Percentiles rank a stretch among this genome's conserved stretches.
These are phyloP conservation scores for Paramarasmius palmivorus DNA, from an alignment of 1,284 basidiomycete genomes.

Conservation along the genomic window DNA sequence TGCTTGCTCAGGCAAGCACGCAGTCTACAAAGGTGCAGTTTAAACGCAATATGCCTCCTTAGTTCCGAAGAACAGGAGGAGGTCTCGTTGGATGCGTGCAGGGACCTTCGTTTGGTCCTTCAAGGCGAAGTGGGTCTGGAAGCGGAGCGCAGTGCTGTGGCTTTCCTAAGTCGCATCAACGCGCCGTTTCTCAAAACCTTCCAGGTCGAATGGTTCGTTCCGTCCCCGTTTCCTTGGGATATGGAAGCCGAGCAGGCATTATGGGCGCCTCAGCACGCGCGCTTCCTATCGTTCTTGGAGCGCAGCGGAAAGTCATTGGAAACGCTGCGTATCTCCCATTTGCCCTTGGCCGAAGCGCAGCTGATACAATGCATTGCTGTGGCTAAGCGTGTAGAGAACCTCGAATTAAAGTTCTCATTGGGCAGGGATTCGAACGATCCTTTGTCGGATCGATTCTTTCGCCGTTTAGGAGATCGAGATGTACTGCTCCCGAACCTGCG, in stretches of 20 bases:
- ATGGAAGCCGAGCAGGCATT: background rate
- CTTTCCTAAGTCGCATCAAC: slow-evolving; percentile 25
- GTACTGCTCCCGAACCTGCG: too few species aligned
- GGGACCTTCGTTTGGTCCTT: slow-evolving; percentile 27
- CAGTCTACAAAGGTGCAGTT: too few species aligned
- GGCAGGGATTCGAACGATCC: slow-evolving; percentile 31
- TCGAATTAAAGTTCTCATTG: slow-evolving; percentile 35
- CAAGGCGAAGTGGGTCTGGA: slow-evolving; percentile 23
- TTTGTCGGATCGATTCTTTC: slow-evolving; percentile 32
- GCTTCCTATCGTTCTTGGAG: slow-evolving; percentile 33
- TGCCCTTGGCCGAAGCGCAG: slow-evolving; percentile 35
- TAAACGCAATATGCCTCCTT: slow-evolving; percentile 4
- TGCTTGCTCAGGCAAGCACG: too few species aligned
- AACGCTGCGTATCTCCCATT: slow-evolving; percentile 33
- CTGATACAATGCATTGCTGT: slow-evolving; percentile 29
- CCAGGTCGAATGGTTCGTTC: slow-evolving; percentile 13
- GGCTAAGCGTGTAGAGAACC: slow-evolving; percentile 25
- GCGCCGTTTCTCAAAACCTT: slow-evolving; percentile 3
- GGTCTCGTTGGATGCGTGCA: slow-evolving; percentile 17
- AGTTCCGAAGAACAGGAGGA: background rate
- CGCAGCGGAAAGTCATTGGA: slow-evolving; percentile 25
- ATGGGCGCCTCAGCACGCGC: slow-evolving; percentile 8
- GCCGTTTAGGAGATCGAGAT: too few species aligned
- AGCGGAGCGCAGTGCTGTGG: slow-evolving; percentile 25
- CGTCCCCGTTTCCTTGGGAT: background rate